These are phyloP conservation scores for Golovinomyces cichoracearum DNA, from an alignment of 2,329 filamentous ascomycete genomes.

Conservation along the genomic window DNA sequence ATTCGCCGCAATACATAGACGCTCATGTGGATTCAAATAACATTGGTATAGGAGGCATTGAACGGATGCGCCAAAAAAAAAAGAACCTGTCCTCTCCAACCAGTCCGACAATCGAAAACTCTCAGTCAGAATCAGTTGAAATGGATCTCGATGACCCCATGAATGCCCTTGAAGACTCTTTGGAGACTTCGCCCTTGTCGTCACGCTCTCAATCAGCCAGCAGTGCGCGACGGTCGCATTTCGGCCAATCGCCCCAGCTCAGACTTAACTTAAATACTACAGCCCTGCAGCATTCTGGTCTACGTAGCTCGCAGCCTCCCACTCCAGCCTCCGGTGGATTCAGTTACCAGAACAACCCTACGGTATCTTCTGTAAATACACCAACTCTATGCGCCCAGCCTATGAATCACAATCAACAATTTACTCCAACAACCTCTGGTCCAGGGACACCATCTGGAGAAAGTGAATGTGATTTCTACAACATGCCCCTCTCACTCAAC, in stretches of 20 bases:
- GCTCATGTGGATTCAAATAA: not conserved
- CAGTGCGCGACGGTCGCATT: constrained; percentile 37
- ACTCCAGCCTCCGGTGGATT: constrained; percentile 59
- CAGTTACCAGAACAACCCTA: constrained; percentile 73
- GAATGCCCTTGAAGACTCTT: constrained; percentile 36
- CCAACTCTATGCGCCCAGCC: constrained; percentile 63
- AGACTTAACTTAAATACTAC: constrained; percentile 53
- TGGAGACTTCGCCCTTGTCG: constrained; percentile 18
- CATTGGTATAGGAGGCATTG: too few species aligned
- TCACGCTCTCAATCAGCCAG: constrained; percentile 34
- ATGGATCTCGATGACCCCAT: constrained; percentile 91
- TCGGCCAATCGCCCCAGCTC: constrained; percentile 37
- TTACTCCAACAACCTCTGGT: constrained; percentile 32
- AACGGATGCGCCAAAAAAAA: too few species aligned
- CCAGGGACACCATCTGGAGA: constrained; percentile 45
- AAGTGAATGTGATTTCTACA: constrained; percentile 37
- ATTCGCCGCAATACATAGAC: not conserved
- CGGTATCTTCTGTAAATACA: constrained; percentile 89
- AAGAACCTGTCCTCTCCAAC: too few species aligned
- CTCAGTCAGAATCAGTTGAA: constrained; percentile 23
- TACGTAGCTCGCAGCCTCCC: constrained; percentile 63
- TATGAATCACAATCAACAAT: constrained; percentile 26
- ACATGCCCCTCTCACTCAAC: constrained; percentile 30
- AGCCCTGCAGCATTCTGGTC: constrained; percentile 46
- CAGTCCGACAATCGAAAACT: constrained; percentile 12